phyloP scores from a whole-genome alignment of 140 eudicot genomes.

The Oenanthe javanica region DNA sequence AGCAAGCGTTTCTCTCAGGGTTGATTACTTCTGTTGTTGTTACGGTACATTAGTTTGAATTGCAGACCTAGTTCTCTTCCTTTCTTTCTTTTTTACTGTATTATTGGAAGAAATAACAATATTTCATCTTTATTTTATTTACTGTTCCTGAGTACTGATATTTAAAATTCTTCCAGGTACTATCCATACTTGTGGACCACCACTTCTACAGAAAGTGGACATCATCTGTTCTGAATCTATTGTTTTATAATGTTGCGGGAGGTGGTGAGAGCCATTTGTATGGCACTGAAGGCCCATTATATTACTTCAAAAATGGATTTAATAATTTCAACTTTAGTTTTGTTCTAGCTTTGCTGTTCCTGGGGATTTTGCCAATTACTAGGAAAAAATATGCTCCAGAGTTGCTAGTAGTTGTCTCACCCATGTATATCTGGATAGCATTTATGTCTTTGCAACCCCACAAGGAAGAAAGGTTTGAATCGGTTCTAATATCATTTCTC shows the following conservation, averaged over 20 bases:
- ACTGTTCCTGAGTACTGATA: not conserved
- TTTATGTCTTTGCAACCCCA: constrained; percentile 98
- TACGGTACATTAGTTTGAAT: constrained; percentile 37
- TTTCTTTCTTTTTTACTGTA: not conserved
- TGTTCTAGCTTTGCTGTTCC: constrained; percentile 74
- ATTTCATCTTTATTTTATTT: not conserved
- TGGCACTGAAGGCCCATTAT: constrained; percentile 82
- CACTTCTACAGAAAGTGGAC: constrained; percentile 83
- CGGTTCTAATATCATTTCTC: not conserved
- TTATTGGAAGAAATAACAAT: not conserved
- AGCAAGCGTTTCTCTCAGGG: constrained; percentile 68
- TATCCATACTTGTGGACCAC: constrained; percentile 66
- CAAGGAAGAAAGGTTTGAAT: constrained; percentile 91
- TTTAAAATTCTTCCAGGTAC: constrained; percentile 36
- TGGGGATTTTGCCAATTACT: constrained; percentile 59
- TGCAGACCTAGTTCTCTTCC: not conserved
- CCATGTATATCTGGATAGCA: constrained; percentile 83
- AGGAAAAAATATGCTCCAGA: constrained; percentile 80
- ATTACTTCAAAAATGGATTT: constrained; percentile 77
- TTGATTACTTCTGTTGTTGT: constrained; percentile 43
- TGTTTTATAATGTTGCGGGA: constrained; percentile 79
- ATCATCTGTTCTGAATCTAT: constrained; percentile 77
- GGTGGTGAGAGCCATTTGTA: constrained; percentile 98
- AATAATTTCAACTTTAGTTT: constrained; percentile 84
- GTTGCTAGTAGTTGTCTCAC: constrained; percentile 62